Percentiles rank a stretch among this genome's conserved stretches.
These are phyloP conservation scores for Guadua angustifolia DNA, from an alignment of 176 grass and related monocot species.

Conservation along the genomic window DNA sequence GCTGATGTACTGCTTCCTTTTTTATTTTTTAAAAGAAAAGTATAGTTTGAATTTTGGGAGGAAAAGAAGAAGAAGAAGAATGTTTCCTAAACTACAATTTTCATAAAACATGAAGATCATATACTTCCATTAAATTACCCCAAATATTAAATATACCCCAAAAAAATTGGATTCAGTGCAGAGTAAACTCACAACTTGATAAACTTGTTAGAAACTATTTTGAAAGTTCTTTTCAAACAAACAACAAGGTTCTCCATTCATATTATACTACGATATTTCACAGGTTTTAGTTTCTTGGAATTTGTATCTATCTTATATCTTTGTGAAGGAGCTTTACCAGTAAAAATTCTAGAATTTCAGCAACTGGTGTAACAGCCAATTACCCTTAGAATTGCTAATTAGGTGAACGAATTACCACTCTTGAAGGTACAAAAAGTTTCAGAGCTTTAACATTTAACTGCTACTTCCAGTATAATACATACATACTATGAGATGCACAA, in stretches of 20 bases:
- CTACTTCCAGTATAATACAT: conserved; percentile 3
- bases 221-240: not conserved
- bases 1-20: not conserved
- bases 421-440: not conserved
- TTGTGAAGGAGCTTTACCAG: no score
- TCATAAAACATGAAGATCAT: conserved; percentile 2
- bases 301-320: not conserved
- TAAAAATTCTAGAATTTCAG: no score
- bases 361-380: no score
- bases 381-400: no score
- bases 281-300: not conserved
- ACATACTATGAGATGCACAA: conserved; percentile 3
- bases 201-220: not conserved
- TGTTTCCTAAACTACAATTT: not conserved
- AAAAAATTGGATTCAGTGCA: conserved; percentile 6
- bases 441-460: not conserved
- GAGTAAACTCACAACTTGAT: not conserved
- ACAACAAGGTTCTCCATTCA: not conserved
- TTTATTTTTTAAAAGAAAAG: not conserved
- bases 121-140: not conserved
- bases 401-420: not conserved
- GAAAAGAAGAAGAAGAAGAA: not conserved
- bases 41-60: not conserved
- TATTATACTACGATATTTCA: not conserved
- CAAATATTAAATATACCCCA: not conserved